Evolutionary conservation across 2,329 filamentous ascomycete species (phyloP).

Genomic region (Xylaria sp.): DNA sequence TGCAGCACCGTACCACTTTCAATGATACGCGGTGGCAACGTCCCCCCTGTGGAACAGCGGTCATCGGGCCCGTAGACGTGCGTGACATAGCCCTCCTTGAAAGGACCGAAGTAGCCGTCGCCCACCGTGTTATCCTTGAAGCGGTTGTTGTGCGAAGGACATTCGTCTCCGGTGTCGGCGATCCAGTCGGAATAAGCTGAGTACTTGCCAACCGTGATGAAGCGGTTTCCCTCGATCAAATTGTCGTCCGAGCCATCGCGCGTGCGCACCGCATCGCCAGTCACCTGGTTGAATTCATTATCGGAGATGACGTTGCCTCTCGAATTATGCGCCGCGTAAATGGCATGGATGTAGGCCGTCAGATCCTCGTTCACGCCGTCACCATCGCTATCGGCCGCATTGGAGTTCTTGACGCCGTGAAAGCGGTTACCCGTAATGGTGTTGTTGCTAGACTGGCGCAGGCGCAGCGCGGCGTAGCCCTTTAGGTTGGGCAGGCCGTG

Average conservation of each 20-base stretch:
- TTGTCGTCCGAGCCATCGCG: constrained; percentile 35
- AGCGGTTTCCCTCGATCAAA: constrained; percentile 33
- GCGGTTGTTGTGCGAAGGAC: constrained; percentile 30
- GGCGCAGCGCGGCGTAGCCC: constrained; percentile 34
- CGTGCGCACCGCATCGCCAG: constrained; percentile 37
- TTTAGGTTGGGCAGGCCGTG: constrained; percentile 30
- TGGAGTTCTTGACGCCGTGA: constrained; percentile 38
- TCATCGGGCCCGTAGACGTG: constrained; percentile 35
- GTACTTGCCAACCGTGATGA: constrained; percentile 34
- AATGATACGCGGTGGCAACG: constrained; percentile 29
- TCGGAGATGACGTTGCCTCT: constrained; percentile 25
- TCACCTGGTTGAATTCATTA: constrained; percentile 38
- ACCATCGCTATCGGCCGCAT: constrained; percentile 40
- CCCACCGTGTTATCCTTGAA: constrained; percentile 35
- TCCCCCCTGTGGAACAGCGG: constrained; percentile 26
- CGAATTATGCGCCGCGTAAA: constrained; percentile 32
- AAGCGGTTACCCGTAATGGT: constrained; percentile 34
- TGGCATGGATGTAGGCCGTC: constrained; percentile 37
- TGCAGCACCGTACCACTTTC: constrained; percentile 28
- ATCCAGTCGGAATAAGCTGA: constrained; percentile 40
- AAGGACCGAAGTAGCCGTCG: constrained; percentile 35
- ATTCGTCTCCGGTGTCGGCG: constrained; percentile 29
- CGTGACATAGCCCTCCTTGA: constrained; percentile 32
- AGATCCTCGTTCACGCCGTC: constrained; percentile 55
- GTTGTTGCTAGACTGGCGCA: constrained; percentile 36